Base-by-base conservation (phyloP, 371 early-diverging fungal genomes). In the Smittium mucronatum region DNA sequence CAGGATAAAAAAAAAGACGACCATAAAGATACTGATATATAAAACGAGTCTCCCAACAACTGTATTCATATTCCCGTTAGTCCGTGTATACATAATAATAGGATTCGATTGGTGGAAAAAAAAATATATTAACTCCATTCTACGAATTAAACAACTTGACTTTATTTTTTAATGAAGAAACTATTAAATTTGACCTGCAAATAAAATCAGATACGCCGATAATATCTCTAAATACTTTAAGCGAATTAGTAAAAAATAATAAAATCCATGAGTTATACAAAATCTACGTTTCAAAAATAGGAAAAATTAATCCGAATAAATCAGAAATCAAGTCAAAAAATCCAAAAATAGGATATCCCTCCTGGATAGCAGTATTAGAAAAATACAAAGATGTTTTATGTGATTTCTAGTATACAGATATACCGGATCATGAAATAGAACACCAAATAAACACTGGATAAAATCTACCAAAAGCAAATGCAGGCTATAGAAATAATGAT, bases 91-190 rank as follows among this genome's bases (percentile, higher is more conserved):
- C n/a, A 28, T 61, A 30, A 61, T 61, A 11, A 28, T 61, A 11
- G 63, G 63, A 32, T 61, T 61, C 63, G 28, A 61, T n/a, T 61
- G 28, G 28, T 61, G 63, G 63, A 28, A 61, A 61, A 61, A n/a
- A 61, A 61, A 15, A 61, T 61, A 61, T 15, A n/a, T 16, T n/a
- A 5, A 61, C 30, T 5, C 32, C 32, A 5, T 11, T 5, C n/a
- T 61, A 61, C n/a, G 32, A 61, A 11, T 30, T 16, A 11, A 61
- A 61, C 16, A 32, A 16, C 5, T n/a, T 5, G 63, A 30, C 11
- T 61, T 11, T 28, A 30, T 61, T 15, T 33, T 30, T 15, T 61
- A 61, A 61, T 11, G n/a, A 61, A 30, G 5, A 61, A 61, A 28
- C 28, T 30, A 30, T 61, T 61, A 5, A 16, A 61, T 61, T 61